Evolutionary conservation across 805 yeast species (phyloP), one percentile per base, ranked within the genome.

Genomic region (Lipomyces spencermartinsiae): DNA sequence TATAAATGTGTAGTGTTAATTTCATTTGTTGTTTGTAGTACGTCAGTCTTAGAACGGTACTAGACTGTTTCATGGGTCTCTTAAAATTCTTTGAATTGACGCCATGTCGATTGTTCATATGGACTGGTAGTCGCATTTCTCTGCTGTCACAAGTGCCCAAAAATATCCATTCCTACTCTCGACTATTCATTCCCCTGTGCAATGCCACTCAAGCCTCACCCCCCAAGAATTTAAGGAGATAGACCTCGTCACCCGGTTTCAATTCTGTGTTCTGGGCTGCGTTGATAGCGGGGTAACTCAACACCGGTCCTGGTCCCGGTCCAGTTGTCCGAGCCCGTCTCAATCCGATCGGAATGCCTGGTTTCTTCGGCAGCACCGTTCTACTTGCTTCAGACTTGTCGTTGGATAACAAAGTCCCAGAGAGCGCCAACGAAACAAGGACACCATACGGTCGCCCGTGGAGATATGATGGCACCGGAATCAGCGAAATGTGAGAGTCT

Each of bases 321-420:
- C 12, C 3, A 39, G 29, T 0, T 1, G 49, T 29, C 43, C 33
- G 31, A 12, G 37, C 46, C 37, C 64, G 64, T 12, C 64, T 33
- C 12, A 65, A 37, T 9, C 68, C 68, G 14, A 65, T 49, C n/a
- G 68, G 64, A 61, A 65, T 58, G 19, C 56, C 63, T 1, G 68
- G 61, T 9, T 55, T 16, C 14, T 62, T 62, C 8, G 33, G 43
- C 29, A 51, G n/a, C 33, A 51, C 33, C 58, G 34, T 19, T 3
- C 29, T 35, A n/a, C 22, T 46, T 31, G 58, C 34, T n/a, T 22
- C 29, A n/a, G 53, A 43, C 25, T 19, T n/a, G 14, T 16, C 35
- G 12, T 29, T 59, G 2, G 31, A 19, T 29, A 35, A 22, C 22
- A 59, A 33, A 6, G 39, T 46, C 7, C 68, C 68, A n/a, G 35